Percentiles rank a stretch among this genome's conserved stretches.
phyloP scores from a whole-genome alignment of 192 early-diverging fungal species.

The Linnemannia exigua region DNA sequence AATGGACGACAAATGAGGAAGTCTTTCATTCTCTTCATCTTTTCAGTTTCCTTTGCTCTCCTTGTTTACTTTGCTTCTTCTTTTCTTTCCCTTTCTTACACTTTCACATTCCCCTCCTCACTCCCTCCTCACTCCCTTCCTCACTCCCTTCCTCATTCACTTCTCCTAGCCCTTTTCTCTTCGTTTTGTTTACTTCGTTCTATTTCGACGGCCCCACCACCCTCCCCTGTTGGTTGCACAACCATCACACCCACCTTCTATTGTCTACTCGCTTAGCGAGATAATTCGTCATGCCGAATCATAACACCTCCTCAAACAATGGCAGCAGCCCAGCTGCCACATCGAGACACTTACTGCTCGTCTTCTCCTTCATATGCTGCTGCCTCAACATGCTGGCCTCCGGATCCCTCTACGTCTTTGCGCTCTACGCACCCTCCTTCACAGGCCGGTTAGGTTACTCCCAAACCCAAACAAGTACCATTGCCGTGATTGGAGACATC shows the following conservation, averaged over 20 bases:
- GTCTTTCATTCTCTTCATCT: not conserved
- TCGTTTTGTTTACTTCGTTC: not conserved
- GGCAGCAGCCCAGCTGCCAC: not conserved
- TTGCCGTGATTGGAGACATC: slow-evolving; percentile 49
- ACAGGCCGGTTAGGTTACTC: slow-evolving; percentile 34
- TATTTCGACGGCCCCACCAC: not conserved
- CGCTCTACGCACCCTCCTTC: slow-evolving; percentile 47
- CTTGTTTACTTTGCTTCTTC: not conserved
- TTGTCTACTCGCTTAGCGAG: not conserved
- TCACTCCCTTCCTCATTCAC: not conserved
- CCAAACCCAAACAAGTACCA: slow-evolving; percentile 44
- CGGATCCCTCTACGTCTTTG: slow-evolving; percentile 48
- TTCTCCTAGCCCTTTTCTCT: not conserved
- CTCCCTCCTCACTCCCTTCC: not conserved
- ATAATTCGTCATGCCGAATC: not conserved
- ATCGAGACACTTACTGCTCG: slow-evolving; percentile 22
- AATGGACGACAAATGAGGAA: not conserved
- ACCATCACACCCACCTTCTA: not conserved
- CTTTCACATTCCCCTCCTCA: not conserved
- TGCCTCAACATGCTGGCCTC: slow-evolving; percentile 50
- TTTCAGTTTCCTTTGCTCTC: not conserved
- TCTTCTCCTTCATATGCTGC: slow-evolving; percentile 27
- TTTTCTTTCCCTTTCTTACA: not conserved
- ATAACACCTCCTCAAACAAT: not conserved
- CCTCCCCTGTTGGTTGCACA: not conserved